phyloP scores from a whole-genome alignment of 331 rosid genomes.

The Quercus tomentella region DNA sequence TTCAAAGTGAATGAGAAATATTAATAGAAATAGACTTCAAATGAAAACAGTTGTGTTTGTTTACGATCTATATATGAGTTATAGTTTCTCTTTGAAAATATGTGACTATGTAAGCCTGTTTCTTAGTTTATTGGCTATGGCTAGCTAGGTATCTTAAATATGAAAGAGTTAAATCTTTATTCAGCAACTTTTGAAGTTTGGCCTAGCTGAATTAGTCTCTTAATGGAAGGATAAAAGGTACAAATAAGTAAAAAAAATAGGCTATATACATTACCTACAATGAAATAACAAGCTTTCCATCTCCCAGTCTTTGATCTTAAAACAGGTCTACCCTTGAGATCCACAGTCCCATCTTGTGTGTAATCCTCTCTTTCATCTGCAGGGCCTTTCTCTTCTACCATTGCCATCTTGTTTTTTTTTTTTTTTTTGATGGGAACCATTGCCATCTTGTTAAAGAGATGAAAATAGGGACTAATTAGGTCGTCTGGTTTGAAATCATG shows the following conservation, averaged over 20 bases:
- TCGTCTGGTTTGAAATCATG: neutral
- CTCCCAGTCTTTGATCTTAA: conserved; percentile 63
- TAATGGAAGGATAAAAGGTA: neutral
- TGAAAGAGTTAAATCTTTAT: neutral
- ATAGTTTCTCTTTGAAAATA: too few species aligned
- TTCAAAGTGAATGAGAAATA: too few species aligned
- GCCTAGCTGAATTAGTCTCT: neutral
- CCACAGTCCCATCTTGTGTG: conserved; percentile 65
- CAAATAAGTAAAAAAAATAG: neutral
- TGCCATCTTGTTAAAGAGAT: conserved; percentile 23
- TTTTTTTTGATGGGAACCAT: too few species aligned
- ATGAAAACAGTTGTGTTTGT: too few species aligned
- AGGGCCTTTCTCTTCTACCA: conserved; percentile 36
- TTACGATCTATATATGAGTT: neutral
- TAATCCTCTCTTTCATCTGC: conserved; percentile 30
- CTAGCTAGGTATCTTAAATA: too few species aligned
- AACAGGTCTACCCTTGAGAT: conserved; percentile 58
- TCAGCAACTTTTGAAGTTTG: neutral
- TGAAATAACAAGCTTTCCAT: conserved; percentile 81
- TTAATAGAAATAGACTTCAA: too few species aligned
- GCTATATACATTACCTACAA: conserved; percentile 40
- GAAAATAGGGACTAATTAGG: neutral
- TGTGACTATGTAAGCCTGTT: too few species aligned
- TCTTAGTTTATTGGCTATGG: too few species aligned
- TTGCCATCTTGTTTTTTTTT: conserved; percentile 33